A percentile compares a stretch with the other conserved stretches of the same genome.
Evolutionary conservation across 1,284 basidiomycete species (phyloP).

Genomic region (Schizopora paradoxa): DNA sequence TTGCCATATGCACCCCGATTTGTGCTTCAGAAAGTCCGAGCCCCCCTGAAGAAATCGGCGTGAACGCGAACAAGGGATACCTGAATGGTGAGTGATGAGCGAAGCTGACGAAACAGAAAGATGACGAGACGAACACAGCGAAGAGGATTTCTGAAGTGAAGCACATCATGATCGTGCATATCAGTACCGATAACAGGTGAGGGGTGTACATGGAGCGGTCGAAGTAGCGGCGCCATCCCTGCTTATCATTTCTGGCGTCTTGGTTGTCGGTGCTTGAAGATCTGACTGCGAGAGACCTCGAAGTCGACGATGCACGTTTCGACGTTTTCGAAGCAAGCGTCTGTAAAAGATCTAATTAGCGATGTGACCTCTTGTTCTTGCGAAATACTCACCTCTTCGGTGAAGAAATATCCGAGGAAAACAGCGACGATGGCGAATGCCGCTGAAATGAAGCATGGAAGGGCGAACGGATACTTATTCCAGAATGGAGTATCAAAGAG

Average conservation of each 20-base stretch:
- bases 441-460: slow-evolving; percentile 23
- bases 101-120: slow-evolving; percentile 8
- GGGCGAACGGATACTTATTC: slow-evolving; percentile 21
- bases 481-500: slow-evolving; percentile 22
- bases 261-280: background rate
- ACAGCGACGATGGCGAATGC: slow-evolving; percentile 21
- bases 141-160: slow-evolving; percentile 19
- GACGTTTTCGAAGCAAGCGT: slow-evolving; percentile 14
- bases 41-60: slow-evolving; percentile 23
- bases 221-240: slow-evolving; percentile 8
- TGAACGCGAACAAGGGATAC: slow-evolving; percentile 24
- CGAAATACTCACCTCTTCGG: slow-evolving; percentile 20
- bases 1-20: slow-evolving; percentile 22
- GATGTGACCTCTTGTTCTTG: background rate
- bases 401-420: slow-evolving; percentile 16
- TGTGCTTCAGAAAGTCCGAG: slow-evolving; percentile 21
- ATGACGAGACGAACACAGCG: slow-evolving; percentile 3
- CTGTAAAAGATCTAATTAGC: background rate
- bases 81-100: slow-evolving; percentile 14
- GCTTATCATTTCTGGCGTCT: background rate
- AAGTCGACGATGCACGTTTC: slow-evolving; percentile 10
- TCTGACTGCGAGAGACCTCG: slow-evolving; percentile 4
- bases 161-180: slow-evolving; percentile 13
- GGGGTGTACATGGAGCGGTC: slow-evolving; percentile 16
- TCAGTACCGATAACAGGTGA: slow-evolving; percentile 13